Conservation (phyloP, 1,139 yeast species). For the Taphrina pruni region DNA sequence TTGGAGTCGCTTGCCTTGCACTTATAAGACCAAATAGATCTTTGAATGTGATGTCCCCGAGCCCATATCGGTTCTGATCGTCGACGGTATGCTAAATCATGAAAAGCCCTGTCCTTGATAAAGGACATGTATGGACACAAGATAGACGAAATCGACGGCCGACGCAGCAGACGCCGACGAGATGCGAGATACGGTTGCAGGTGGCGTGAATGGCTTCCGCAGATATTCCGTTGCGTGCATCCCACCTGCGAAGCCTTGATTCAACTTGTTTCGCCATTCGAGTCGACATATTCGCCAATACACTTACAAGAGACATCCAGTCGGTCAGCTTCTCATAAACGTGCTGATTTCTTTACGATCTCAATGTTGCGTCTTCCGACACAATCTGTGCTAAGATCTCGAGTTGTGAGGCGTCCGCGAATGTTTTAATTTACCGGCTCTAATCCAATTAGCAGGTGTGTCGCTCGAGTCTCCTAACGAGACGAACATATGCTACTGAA, state of each 20-base stretch:
- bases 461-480: conserved; percentile 8
- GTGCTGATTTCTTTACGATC: background rate
- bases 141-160: too few relatives aligned
- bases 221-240: background rate
- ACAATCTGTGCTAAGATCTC: conserved; percentile 9
- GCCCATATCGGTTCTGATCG: too few relatives aligned
- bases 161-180: background rate
- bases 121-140: too few relatives aligned
- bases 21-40: too few relatives aligned
- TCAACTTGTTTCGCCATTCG: background rate
- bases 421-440: background rate
- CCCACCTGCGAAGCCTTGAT: background rate
- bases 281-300: too few relatives aligned
- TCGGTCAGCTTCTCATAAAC: background rate
- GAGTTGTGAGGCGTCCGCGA: conserved; percentile 1
- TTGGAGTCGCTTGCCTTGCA: too few relatives aligned
- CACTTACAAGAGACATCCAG: too few relatives aligned
- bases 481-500: conserved; percentile 36
- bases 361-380: conserved; percentile 28
- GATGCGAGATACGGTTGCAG: conserved; percentile 10
- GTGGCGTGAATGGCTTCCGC: conserved; percentile 1
- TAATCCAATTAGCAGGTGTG: background rate
- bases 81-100: too few relatives aligned
- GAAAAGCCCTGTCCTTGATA: too few relatives aligned
- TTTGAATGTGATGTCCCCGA: too few relatives aligned